Conservation (phyloP, 108 stramenopile genomes). For the Epithemia pelagica region DNA sequence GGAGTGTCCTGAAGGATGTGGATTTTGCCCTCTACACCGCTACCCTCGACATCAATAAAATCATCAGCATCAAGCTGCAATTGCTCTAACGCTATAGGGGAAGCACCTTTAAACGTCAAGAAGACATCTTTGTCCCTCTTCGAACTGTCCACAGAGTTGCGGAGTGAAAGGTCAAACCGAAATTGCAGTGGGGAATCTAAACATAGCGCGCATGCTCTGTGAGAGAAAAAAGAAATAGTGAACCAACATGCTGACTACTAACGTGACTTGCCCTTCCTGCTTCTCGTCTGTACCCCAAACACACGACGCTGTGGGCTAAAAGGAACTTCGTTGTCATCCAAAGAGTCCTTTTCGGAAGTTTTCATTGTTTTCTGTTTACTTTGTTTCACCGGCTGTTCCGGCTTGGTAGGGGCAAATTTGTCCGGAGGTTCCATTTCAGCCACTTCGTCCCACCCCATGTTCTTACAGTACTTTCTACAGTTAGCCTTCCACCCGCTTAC, state of each 20-base stretch:
- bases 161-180: not conserved
- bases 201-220: too few relatives aligned
- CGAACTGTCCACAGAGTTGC: not conserved
- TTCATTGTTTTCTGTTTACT: not conserved
- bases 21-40: not conserved
- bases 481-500: conserved; percentile 48
- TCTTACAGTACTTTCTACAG: conserved; percentile 22
- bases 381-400: not conserved
- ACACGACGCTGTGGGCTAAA: not conserved
- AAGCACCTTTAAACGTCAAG: not conserved
- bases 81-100: not conserved
- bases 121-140: not conserved
- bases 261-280: not conserved
- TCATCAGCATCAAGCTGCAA: not conserved
- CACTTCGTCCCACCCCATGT: conserved; percentile 9
- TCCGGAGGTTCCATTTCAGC: conserved; percentile 6
- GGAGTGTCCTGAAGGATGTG: not conserved
- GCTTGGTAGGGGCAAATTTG: not conserved
- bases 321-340: not conserved
- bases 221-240: not conserved
- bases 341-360: not conserved
- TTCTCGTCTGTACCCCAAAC: not conserved
- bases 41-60: not conserved
- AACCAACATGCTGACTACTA: not conserved
- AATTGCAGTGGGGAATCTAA: not conserved